phyloP scores from a whole-genome alignment of 148 eudicot species.

The Rhododendron simsii region DNA sequence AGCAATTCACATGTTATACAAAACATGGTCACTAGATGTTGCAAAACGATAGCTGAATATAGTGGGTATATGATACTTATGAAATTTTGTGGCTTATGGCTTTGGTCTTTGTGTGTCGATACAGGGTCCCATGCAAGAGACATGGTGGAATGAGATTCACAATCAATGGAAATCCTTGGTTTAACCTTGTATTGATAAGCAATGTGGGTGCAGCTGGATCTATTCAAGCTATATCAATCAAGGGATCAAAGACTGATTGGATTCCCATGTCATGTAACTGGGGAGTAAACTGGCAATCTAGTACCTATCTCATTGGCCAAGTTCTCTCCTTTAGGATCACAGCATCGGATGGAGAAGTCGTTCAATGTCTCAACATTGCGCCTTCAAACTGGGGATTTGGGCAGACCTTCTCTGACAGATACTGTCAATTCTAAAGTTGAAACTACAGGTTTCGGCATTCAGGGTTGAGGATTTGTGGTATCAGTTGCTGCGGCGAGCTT shows the following conservation, averaged over 20 bases:
- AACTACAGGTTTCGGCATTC: background rate
- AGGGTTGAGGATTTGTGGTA: background rate
- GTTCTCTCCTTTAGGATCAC: conserved; percentile 70
- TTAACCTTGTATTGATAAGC: conserved; percentile 65
- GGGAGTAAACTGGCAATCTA: conserved; percentile 96
- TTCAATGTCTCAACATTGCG: conserved; percentile 33
- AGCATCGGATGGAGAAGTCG: conserved; percentile 49
- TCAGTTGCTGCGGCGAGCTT: conserved; percentile 47
- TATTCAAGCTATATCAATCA: conserved; percentile 40
- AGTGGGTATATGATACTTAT: background rate
- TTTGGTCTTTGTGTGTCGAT: background rate
- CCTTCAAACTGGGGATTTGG: conserved; percentile 76
- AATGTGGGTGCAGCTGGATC: conserved; percentile 83
- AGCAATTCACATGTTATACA: background rate
- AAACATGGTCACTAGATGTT: background rate
- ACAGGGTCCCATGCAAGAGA: conserved; percentile 78
- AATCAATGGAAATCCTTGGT: conserved; percentile 73
- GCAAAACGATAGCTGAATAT: background rate
- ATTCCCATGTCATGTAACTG: conserved; percentile 76
- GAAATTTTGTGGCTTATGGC: background rate
- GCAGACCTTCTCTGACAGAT: conserved; percentile 42
- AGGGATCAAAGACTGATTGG: conserved; percentile 50
- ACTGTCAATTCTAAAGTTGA: conserved; percentile 26
- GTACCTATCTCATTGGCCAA: conserved; percentile 62
- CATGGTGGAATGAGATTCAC: conserved; percentile 90